Evolutionary conservation across 352 stramenopile species (phyloP), one percentile per base, ranked within the genome.

Genomic region (Globisporangium recalcitrans): DNA sequence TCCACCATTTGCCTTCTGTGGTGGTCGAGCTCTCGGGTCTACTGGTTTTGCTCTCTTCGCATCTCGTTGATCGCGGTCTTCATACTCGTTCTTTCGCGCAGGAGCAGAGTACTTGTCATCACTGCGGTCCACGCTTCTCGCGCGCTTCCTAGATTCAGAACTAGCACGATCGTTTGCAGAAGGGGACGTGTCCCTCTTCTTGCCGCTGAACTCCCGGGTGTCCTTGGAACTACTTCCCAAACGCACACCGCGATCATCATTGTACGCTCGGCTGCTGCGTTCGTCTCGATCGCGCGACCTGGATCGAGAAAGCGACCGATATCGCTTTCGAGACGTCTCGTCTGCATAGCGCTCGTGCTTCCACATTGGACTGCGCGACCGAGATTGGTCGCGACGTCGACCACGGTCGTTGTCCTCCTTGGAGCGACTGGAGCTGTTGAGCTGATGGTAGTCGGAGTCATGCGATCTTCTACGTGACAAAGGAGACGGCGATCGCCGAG

Each of bases 331-430:
- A 16, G 57, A 59, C 14, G 48, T 10, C 8, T 24, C 48, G 29
- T 58, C 4, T 34, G 51, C 22, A 32, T 74, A 70, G 58, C 46
- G 58, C 21, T 81, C 65, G 49, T n/a, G 67, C 26, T 65, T 63
- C 8, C 58, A 46, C 56, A 62, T 65, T 0, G 71, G 64, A 63
- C 71, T 80, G 14, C 67, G 68, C 1, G 71, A 79, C n/a, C 57
- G 62, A 47, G 26, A 60, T 19, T 69, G 67, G 38, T 73, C 65
- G 5, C 60, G 68, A 21, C 58, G 19, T 24, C 36, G 29, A 32
- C 40, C 60, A 8, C 53, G 26, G 26, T 63, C 64, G 3, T 38
- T 65, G 16, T 52, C 44, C 9, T 57, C 29, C 29, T 49, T 42
- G 14, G 22, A 27, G 13, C 55, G 55, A 51, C 55, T 62, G 2